Conservation (phyloP, 2,329 filamentous ascomycete species). For the Microcera coccophila region DNA sequence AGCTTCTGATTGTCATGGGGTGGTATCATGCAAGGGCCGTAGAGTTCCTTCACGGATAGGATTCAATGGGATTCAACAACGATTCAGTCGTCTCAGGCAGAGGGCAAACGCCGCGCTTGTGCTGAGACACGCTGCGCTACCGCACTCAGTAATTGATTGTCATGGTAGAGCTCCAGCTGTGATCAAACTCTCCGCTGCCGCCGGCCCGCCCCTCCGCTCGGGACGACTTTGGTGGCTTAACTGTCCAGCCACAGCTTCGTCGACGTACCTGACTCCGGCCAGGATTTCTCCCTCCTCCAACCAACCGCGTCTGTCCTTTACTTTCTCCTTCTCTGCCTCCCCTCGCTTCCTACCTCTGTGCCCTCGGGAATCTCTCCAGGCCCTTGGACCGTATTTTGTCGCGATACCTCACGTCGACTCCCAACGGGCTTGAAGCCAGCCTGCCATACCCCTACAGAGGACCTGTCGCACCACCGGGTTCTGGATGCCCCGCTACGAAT, state of each 20-base stretch:
- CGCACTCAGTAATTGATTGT: not conserved
- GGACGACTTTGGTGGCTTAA: slow-evolving; percentile 5
- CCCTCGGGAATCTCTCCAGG: not conserved
- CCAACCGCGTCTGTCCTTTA: slow-evolving; percentile 14
- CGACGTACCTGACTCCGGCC: not conserved
- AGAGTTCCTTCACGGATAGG: no score
- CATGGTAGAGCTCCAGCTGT: no score
- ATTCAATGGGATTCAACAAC: no score
- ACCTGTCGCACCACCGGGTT: slow-evolving; percentile 8
- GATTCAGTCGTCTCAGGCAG: no score
- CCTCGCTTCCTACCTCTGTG: slow-evolving; percentile 4
- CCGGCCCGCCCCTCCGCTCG: slow-evolving; percentile 7
- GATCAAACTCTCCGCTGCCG: slow-evolving; percentile 3
- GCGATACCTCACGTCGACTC: not conserved
- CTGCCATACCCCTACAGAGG: slow-evolving; percentile 3
- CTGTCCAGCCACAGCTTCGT: slow-evolving; percentile 8
- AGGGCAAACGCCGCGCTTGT: no score
- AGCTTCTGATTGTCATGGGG: no score
- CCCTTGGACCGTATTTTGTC: not conserved
- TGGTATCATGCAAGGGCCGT: no score
- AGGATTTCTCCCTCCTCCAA: slow-evolving; percentile 3
- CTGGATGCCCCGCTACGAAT: slow-evolving; percentile 19
- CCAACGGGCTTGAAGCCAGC: no score
- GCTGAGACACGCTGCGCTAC: not conserved
- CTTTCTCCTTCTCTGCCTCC: slow-evolving; percentile 11